Conservation (phyloP, 306 rosid species). For the Fragaria iinumae region DNA sequence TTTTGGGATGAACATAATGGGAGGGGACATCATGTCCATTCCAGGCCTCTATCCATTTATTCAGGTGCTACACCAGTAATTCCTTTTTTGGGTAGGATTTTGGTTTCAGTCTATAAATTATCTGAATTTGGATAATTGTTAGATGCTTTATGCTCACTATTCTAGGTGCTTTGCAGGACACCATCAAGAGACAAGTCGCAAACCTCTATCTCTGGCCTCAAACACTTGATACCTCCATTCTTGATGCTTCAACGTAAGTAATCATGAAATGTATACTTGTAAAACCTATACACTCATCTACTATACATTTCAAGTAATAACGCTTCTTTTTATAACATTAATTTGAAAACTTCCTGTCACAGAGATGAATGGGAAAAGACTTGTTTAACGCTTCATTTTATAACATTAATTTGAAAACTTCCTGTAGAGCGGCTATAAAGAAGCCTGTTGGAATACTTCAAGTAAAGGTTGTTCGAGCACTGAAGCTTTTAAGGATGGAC, state of each 20-base stretch:
- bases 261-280: background rate
- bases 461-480: slow-evolving; percentile 80
- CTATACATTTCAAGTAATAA: background rate
- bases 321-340: no score
- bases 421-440: slow-evolving; percentile 52
- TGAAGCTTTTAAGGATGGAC: slow-evolving; percentile 81
- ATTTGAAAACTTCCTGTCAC: no score
- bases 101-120: slow-evolving; percentile 1
- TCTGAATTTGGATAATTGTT: slow-evolving; percentile 12
- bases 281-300: background rate
- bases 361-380: background rate
- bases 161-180: slow-evolving; percentile 51
- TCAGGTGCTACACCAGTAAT: slow-evolving; percentile 69
- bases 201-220: slow-evolving; percentile 90
- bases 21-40: slow-evolving; percentile 91
- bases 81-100: slow-evolving; percentile 19
- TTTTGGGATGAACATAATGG: slow-evolving; percentile 75
- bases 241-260: slow-evolving; percentile 76
- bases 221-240: slow-evolving; percentile 63
- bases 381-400: background rate
- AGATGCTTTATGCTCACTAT: background rate
- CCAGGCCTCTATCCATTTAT: slow-evolving; percentile 77
- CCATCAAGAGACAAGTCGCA: slow-evolving; percentile 69
- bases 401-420: background rate
- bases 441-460: slow-evolving; percentile 94